Conservation (phyloP, 192 early-diverging fungal genomes). For the Geranomyces variabilis region DNA sequence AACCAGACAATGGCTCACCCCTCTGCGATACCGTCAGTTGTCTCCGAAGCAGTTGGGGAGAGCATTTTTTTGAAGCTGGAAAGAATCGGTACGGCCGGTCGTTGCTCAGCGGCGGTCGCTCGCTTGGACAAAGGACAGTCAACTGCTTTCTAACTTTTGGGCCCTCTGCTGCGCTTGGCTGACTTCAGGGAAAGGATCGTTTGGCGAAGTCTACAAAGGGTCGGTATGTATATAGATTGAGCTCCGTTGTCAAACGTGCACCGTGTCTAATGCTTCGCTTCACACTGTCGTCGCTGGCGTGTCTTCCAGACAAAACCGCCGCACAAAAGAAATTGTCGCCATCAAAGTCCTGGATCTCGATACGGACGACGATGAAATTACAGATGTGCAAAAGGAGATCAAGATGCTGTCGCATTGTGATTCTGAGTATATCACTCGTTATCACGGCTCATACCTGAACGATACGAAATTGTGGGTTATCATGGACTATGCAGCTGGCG, state of each 20-base stretch:
- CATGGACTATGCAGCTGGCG: conserved; percentile 97
- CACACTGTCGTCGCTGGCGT: not conserved
- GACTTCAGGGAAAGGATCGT: conserved; percentile 57
- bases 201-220: conserved; percentile 60
- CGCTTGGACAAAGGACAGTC: too few relatives aligned
- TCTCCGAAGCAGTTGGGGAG: conserved; percentile 20
- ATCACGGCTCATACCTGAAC: conserved; percentile 87
- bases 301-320: conserved; percentile 67
- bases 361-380: conserved; percentile 94
- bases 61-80: conserved; percentile 40
- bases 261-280: not conserved
- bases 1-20: too few relatives aligned
- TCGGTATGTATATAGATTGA: conserved; percentile 12
- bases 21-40: not conserved
- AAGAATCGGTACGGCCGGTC: conserved; percentile 38
- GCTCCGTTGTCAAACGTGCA: not conserved
- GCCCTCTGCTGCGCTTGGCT: too few relatives aligned
- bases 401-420: conserved; percentile 83
- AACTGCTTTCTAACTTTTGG: not conserved
- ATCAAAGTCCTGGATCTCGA: conserved; percentile 98
- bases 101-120: not conserved
- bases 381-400: conserved; percentile 94
- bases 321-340: conserved; percentile 80
- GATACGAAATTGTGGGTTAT: conserved; percentile 97
- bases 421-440: conserved; percentile 90